phyloP scores from a whole-genome alignment of 2,329 filamentous ascomycete species.

The Zopfia rhizophila region DNA sequence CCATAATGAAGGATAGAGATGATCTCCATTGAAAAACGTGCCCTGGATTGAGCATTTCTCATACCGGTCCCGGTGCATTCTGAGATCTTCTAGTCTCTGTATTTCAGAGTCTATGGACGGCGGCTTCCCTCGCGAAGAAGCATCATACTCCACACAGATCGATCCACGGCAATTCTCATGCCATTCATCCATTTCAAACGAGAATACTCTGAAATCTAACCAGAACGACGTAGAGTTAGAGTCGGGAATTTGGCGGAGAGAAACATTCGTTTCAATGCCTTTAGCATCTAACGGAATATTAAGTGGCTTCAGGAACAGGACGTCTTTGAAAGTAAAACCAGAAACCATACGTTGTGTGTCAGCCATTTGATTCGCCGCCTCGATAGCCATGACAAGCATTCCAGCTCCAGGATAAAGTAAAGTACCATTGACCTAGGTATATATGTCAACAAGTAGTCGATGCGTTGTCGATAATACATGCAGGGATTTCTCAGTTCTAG shows the following conservation, averaged over 20 bases:
- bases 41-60: neutral
- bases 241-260: neutral
- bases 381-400: conserved; percentile 45
- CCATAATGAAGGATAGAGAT: neutral
- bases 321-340: conserved; percentile 17
- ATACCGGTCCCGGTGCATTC: neutral
- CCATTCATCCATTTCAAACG: conserved; percentile 3
- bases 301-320: conserved; percentile 14
- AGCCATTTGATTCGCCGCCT: conserved; percentile 37
- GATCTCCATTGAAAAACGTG: too few species aligned
- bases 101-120: neutral
- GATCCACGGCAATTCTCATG: conserved; percentile 5
- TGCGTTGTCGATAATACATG: too few species aligned
- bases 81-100: too few species aligned
- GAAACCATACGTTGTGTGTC: neutral
- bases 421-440: conserved; percentile 19
- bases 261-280: too few species aligned
- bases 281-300: too few species aligned
- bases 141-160: conserved; percentile 7
- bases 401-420: conserved; percentile 47
- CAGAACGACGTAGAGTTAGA: too few species aligned
- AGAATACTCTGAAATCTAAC: conserved; percentile 6
- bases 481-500: too few species aligned
- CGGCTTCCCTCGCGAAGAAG: neutral
- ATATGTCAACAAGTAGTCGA: too few species aligned